phyloP scores from a whole-genome alignment of 129 eudicot species.

The Chrysanthemum seticuspe region DNA sequence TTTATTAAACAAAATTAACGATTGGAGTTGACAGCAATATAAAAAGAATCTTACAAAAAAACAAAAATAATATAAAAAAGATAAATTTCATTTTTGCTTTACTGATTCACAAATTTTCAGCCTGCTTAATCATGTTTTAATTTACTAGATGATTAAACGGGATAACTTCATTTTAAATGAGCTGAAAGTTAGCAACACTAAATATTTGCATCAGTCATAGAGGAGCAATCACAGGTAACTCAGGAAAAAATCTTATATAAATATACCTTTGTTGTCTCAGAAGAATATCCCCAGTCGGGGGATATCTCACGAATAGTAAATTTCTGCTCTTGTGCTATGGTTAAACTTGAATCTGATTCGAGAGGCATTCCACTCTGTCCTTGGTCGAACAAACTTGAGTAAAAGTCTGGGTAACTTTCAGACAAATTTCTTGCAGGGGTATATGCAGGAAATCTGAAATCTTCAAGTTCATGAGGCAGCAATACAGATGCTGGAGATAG shows the following conservation, averaged over 20 bases:
- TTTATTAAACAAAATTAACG: neutral
- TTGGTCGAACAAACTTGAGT: constrained; percentile 51
- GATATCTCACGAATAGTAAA: constrained; percentile 75
- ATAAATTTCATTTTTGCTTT: neutral
- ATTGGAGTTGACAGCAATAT: neutral
- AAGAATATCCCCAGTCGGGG: constrained; percentile 90
- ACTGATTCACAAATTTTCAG: neutral
- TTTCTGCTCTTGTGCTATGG: constrained; percentile 63
- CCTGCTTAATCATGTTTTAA: neutral
- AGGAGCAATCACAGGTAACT: neutral
- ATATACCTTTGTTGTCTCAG: constrained; percentile 82
- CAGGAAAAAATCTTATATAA: constrained; percentile 4
- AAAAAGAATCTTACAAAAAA: neutral
- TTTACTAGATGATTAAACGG: neutral
- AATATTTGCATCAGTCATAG: constrained; percentile 2
- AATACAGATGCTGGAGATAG: constrained; percentile 43
- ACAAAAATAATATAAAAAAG: neutral
- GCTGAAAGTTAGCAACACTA: constrained; percentile 4
- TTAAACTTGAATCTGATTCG: constrained; percentile 50
- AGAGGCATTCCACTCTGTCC: constrained; percentile 54
- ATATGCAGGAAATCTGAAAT: constrained; percentile 42
- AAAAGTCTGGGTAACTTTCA: constrained; percentile 39
- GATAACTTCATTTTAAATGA: neutral
- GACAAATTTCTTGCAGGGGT: constrained; percentile 36
- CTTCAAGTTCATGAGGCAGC: constrained; percentile 46